Evolutionary conservation across 2,329 filamentous ascomycete genomes (phyloP).

Genomic region (Aureobasidium melanogenum): DNA sequence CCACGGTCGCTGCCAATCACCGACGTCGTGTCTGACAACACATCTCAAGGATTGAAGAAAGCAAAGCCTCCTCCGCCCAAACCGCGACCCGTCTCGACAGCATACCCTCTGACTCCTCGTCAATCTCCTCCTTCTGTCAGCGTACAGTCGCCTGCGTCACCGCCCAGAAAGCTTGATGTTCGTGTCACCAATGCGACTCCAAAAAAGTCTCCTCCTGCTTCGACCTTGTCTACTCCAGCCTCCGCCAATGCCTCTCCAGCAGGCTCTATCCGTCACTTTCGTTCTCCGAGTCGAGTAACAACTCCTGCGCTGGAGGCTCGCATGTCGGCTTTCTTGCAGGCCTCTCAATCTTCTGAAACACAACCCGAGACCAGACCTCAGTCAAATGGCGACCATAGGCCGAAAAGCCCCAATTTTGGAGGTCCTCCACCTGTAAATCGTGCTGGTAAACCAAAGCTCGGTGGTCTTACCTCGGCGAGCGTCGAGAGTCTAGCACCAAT

Average conservation of each 20-base stretch:
- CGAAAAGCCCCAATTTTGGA: constrained; percentile 24
- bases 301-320: constrained; percentile 34
- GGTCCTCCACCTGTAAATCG: constrained; percentile 70
- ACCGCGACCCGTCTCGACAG: constrained; percentile 40
- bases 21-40: constrained; percentile 22
- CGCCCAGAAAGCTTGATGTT: constrained; percentile 39
- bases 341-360: constrained; percentile 15
- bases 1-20: constrained; percentile 21
- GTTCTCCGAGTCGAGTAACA: constrained; percentile 30
- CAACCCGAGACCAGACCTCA: background rate
- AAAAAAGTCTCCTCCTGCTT: constrained; percentile 9
- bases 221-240: constrained; percentile 17
- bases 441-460: constrained; percentile 65
- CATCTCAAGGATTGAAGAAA: constrained; percentile 16
- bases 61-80: constrained; percentile 28
- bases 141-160: constrained; percentile 62
- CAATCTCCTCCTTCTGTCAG: constrained; percentile 56
- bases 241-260: constrained; percentile 20
- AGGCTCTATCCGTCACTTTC: constrained; percentile 22
- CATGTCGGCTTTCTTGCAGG: constrained; percentile 26
- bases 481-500: constrained; percentile 19
- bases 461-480: constrained; percentile 31
- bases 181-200: constrained; percentile 9
- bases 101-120: constrained; percentile 34
- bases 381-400: background rate